phyloP scores from a whole-genome alignment of 2,329 filamentous ascomycete species.

The Penicillium sp. region DNA sequence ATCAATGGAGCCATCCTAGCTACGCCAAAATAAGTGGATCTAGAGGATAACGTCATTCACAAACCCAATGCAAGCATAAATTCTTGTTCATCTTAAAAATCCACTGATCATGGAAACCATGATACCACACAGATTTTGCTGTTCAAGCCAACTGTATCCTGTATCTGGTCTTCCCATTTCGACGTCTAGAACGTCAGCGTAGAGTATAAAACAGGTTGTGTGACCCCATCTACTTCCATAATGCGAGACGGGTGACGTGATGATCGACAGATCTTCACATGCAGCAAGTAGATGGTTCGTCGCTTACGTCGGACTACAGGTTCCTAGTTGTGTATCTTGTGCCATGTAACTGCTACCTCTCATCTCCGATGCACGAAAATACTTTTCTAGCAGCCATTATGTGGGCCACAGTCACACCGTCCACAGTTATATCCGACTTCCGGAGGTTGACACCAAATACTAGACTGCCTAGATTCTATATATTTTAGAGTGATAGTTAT shows the following conservation, averaged over 20 bases:
- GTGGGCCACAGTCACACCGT: neutral
- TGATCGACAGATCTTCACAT: constrained; percentile 12
- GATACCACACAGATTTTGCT: neutral
- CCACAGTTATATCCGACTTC: neutral
- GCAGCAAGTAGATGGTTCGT: neutral
- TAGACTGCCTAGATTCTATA: no score
- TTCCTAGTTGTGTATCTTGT: neutral
- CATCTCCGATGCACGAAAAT: neutral
- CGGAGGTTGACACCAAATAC: neutral
- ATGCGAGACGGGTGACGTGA: constrained; percentile 10
- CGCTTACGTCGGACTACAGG: neutral
- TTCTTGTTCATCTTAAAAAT: neutral
- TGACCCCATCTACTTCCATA: neutral
- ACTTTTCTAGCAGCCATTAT: neutral
- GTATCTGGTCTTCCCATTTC: neutral
- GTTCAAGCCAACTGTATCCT: neutral
- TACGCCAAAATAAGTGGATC: neutral
- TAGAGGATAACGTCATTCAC: neutral
- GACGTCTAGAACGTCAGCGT: neutral
- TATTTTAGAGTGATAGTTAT: no score
- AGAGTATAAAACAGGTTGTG: neutral
- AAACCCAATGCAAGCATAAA: neutral
- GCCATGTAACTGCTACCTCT: neutral
- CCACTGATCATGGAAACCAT: neutral
- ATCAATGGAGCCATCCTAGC: neutral